Evolutionary conservation across 768 basidiomycete species (phyloP), one percentile per base, ranked within the genome.

Genomic region (Nidularia sp.): DNA sequence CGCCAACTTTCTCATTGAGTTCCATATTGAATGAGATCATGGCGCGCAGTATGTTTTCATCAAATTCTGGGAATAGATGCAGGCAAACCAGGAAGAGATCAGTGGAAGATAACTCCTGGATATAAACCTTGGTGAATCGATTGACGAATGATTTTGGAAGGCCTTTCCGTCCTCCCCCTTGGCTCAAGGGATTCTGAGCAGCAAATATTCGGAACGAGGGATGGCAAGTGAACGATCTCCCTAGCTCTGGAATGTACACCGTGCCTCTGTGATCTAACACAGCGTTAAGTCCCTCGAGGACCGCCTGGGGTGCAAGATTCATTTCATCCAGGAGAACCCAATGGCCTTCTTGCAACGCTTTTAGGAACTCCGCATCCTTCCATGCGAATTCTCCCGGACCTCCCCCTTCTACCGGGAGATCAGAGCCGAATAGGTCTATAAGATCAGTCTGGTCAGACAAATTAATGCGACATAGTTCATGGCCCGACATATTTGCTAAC

Each of bases 281-380:
- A 1, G 97, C 93, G 62, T 99, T 99, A 39, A 99, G 80, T 31
- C 97, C 97, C 70, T 99, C 97, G 1, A 99, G 81, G 4, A 99
- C 88, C 0, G 97, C 87, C 62, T 99, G 96, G 32, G 96, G 92
- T 0, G 96, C 96, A 36, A 99, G 78, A 63, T 99, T 99, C 97
- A 99, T 98, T 66, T 99, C 97, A 63, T 99, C 97, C 7, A 99
- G 79, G 5, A 99, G 81, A 4, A 98, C 96, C 97, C 97, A 99
- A 54, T 92, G 85, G 0, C 97, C 97, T n/a, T 89, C 80, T 64
- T 97, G 93, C 70, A 99, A 70, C 1, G 97, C 95, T 53, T 81
- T 84, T 41, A 99, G 75, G 65, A 99, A 99, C 52, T 96, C 94
- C 0, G 96, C 97, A 57, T 98, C 93, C 67, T 88, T 92, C 97